A percentile compares a stretch with the other conserved stretches of the same genome.
Conservation (phyloP, 1,284 basidiomycete species). For the Ustilago xerochloae region DNA sequence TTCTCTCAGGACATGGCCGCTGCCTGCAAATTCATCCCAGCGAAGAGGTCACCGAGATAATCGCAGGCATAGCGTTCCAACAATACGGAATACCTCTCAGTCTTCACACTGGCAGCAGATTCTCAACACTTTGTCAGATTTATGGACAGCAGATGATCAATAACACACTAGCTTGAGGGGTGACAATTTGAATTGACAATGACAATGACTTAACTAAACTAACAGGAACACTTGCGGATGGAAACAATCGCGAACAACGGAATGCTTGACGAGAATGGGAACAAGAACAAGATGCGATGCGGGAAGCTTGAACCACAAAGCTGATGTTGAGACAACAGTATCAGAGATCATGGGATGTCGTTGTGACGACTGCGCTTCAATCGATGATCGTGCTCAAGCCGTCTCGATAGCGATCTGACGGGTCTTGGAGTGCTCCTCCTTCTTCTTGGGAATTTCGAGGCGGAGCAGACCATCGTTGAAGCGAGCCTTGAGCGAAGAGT, state of each 20-base stretch:
- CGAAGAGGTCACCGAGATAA: neutral
- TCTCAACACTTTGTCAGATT: no score
- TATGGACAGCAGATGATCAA: no score
- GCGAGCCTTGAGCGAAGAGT: slow-evolving; percentile 44
- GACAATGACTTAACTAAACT: neutral
- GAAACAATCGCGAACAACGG: neutral
- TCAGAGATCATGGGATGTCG: no score
- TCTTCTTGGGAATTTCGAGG: slow-evolving; percentile 55
- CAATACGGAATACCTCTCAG: neutral
- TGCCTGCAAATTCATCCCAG: no score
- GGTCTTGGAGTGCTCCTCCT: slow-evolving; percentile 49
- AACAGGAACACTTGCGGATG: neutral
- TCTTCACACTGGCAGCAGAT: no score
- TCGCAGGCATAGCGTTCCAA: neutral
- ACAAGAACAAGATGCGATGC: neutral
- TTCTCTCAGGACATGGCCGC: no score
- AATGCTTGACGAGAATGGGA: neutral
- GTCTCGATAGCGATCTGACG: slow-evolving; percentile 48
- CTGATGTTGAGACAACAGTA: no score
- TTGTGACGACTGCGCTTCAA: no score
- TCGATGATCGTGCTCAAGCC: slow-evolving; percentile 14
- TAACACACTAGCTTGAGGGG: no score
- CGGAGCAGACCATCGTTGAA: slow-evolving; percentile 55
- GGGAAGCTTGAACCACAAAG: neutral
- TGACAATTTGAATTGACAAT: neutral